Conservation (phyloP, 148 eudicot species). For the Amaranthus hypochondriacus region DNA sequence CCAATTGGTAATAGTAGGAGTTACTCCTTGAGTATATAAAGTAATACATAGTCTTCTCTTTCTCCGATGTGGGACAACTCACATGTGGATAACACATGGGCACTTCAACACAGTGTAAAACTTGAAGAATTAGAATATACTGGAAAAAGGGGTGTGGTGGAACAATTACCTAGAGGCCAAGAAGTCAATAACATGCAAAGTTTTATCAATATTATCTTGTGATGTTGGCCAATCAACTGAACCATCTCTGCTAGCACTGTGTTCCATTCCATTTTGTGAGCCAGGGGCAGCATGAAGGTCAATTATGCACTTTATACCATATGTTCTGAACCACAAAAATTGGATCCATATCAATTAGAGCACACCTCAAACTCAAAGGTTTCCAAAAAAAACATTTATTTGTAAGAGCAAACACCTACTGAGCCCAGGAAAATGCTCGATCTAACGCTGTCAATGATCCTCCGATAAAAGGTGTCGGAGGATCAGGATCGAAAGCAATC, state of each 20-base stretch:
- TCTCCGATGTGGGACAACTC: no score
- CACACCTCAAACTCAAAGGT: not conserved
- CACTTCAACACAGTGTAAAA: no score
- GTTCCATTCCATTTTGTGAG: slow-evolving; percentile 87
- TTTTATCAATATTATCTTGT: slow-evolving; percentile 44
- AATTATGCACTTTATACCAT: slow-evolving; percentile 71
- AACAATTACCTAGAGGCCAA: slow-evolving; percentile 56
- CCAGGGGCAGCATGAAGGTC: slow-evolving; percentile 89
- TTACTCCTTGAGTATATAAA: no score
- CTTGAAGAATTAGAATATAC: no score
- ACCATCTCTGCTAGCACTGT: slow-evolving; percentile 82
- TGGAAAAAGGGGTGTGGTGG: not conserved
- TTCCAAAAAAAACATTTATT: not conserved
- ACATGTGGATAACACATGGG: no score
- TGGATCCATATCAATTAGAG: slow-evolving; percentile 4
- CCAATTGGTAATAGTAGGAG: no score
- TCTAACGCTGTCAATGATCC: slow-evolving; percentile 70
- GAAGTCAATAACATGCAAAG: slow-evolving; percentile 61
- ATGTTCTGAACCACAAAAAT: slow-evolving; percentile 38
- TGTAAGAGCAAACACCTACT: slow-evolving; percentile 39
- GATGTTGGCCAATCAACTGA: slow-evolving; percentile 67
- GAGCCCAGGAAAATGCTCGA: slow-evolving; percentile 83
- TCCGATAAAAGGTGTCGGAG: slow-evolving; percentile 79
- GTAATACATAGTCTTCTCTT: no score
- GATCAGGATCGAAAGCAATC: slow-evolving; percentile 76